Evolutionary conservation across 2,329 filamentous ascomycete species (phyloP).

Genomic region (Sclerotinia glacialis): DNA sequence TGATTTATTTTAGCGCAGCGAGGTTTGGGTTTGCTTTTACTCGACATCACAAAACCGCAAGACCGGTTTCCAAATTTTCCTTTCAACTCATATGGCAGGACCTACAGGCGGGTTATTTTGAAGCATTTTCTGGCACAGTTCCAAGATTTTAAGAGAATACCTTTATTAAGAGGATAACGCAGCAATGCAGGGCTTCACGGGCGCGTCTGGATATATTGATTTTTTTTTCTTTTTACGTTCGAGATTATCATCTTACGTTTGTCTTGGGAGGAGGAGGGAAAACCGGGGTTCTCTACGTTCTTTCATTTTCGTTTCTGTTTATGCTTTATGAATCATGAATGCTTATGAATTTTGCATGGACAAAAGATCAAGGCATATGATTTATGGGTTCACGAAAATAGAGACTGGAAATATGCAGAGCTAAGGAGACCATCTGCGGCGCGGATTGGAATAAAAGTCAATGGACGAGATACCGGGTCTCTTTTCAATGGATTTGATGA

Average conservation of each 20-base stretch:
- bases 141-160: conserved; percentile 36
- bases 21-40: conserved; percentile 46
- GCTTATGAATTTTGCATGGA: conserved; percentile 30
- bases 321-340: conserved; percentile 20
- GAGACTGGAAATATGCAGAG: conserved; percentile 23
- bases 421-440: conserved; percentile 15
- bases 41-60: conserved; percentile 45
- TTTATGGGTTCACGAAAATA: conserved; percentile 25
- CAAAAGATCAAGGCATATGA: conserved; percentile 28
- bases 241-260: conserved; percentile 17
- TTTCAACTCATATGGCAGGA: conserved; percentile 38
- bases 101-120: conserved; percentile 34
- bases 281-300: conserved; percentile 31
- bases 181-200: conserved; percentile 58
- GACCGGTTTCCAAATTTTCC: conserved; percentile 36
- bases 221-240: conserved; percentile 35
- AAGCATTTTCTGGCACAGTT: conserved; percentile 36
- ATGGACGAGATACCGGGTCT: conserved; percentile 27
- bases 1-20: conserved; percentile 51
- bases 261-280: conserved; percentile 5
- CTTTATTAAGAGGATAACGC: conserved; percentile 54
- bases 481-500: conserved; percentile 10
- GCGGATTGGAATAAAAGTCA: conserved; percentile 19
- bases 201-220: conserved; percentile 41
- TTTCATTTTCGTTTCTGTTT: conserved; percentile 29